These are phyloP conservation scores for Davidsoniella neocaledoniae DNA, from an alignment of 2,329 filamentous ascomycete species.

Conservation along the genomic window DNA sequence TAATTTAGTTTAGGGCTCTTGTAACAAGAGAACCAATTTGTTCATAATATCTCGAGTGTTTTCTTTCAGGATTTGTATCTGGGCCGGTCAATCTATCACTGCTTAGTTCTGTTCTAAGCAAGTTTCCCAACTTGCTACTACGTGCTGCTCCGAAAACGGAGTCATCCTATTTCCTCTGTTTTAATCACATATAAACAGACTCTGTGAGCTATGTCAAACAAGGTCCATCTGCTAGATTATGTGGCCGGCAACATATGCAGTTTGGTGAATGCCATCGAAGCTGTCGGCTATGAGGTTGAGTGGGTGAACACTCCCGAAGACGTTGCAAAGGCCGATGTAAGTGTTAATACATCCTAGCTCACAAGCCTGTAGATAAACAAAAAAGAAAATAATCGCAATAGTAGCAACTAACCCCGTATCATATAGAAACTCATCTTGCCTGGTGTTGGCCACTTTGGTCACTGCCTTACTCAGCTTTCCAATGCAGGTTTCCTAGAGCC, in stretches of 20 bases:
- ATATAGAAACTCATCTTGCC: conserved; percentile 78
- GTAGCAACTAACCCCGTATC: conserved; percentile 3
- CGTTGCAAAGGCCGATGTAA: conserved; percentile 68
- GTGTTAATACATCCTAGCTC: conserved; percentile 13
- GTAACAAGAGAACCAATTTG: not conserved
- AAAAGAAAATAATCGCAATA: not conserved
- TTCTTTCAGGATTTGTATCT: too few species aligned
- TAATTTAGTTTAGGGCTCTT: too few species aligned
- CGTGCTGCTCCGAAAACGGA: conserved; percentile 9
- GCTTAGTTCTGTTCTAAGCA: too few species aligned
- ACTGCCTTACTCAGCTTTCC: conserved; percentile 75
- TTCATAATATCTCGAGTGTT: not conserved
- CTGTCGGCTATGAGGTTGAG: conserved; percentile 79
- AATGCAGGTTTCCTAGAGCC: conserved; percentile 71
- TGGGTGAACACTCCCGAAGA: conserved; percentile 81
- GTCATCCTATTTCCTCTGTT: not conserved
- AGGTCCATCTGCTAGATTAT: conserved; percentile 67
- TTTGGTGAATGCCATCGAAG: conserved; percentile 93
- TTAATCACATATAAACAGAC: not conserved
- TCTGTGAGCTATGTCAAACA: conserved; percentile 41
- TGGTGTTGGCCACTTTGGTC: conserved; percentile 92
- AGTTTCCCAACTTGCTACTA: not conserved
- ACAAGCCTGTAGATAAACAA: not conserved
- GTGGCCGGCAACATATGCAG: conserved; percentile 94
- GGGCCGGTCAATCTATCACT: too few species aligned